Evolutionary conservation across 1,284 basidiomycete genomes (phyloP), one percentile per base, ranked within the genome.

Genomic region (Abortiporus biennis): DNA sequence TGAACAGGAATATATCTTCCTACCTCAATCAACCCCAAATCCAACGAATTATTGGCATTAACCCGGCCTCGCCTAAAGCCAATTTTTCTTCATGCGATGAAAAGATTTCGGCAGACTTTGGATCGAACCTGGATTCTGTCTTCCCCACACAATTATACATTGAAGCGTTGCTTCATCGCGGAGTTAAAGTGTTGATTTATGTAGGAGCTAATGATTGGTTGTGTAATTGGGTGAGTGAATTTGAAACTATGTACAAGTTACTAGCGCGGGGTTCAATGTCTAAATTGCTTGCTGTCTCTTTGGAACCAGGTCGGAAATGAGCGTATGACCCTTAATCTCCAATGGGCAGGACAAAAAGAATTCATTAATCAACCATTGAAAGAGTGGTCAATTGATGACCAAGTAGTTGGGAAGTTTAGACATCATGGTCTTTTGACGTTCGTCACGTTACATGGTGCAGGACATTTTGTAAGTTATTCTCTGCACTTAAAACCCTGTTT

Each of bases 171-270:
- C 75, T 92, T 12, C 88, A 92, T 54, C 76, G 85, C 19, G 79
- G 77, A 1, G 66, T 93, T 24, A 67, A 75, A 3, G 77, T 83
- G 2, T 71, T 93, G 19, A 76, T 90, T 44, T 89, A 88, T 50
- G 83, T 80, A 3, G 86, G 86, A 2, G 72, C 69, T 6, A 76
- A 78, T 45, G 85, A 89, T 57, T 85, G 70, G 66, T 78, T 85
- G 44, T 87, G 85, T 55, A 89, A 88, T 61, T 82, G 80, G 72
- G 63, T 87, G 36, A 34, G 48, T 46, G 21, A 9, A 11, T 6
- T 37, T 9, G 33, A n/a, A n/a, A n/a, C n/a, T n/a, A n/a, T n/a
- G n/a, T n/a, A n/a, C n/a, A n/a, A n/a, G n/a, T n/a, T n/a, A n/a
- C n/a, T n/a, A n/a, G n/a, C n/a, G n/a, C n/a, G n/a, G n/a, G n/a